A percentile compares a stretch with the other conserved stretches of the same genome.
Conservation (phyloP, 306 rosid species). For the Pueraria montana region DNA sequence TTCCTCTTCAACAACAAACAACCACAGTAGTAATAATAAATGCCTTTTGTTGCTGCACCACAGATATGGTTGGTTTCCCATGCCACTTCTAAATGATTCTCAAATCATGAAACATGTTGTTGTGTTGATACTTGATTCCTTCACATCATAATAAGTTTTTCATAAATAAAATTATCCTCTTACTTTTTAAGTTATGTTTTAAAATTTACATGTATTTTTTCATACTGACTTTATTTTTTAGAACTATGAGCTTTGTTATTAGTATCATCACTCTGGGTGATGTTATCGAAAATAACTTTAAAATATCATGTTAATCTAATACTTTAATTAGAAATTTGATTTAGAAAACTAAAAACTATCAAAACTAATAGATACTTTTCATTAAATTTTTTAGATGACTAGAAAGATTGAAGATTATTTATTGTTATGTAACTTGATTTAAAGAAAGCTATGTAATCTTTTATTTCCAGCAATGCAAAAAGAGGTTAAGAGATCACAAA, state of each 20-base stretch:
- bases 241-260: too few species aligned
- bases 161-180: background rate
- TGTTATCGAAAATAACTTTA: background rate
- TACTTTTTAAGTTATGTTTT: background rate
- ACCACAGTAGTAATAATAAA: background rate
- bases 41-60: background rate
- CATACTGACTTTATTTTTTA: background rate
- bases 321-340: background rate
- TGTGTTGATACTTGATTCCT: background rate
- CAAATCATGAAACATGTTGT: background rate
- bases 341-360: background rate
- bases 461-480: background rate
- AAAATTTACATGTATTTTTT: background rate
- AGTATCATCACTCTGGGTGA: background rate
- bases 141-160: background rate
- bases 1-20: background rate
- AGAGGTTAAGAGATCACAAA: conserved; percentile 5
- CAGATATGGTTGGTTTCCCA: background rate
- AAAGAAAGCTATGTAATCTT: background rate
- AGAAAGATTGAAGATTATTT: background rate
- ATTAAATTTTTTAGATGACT: background rate
- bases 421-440: background rate
- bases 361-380: background rate
- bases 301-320: too few species aligned
- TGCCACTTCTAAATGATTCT: conserved; percentile 7